phyloP scores from a whole-genome alignment of 208 protist species.

The Leptomonas pyrrhocoris region DNA sequence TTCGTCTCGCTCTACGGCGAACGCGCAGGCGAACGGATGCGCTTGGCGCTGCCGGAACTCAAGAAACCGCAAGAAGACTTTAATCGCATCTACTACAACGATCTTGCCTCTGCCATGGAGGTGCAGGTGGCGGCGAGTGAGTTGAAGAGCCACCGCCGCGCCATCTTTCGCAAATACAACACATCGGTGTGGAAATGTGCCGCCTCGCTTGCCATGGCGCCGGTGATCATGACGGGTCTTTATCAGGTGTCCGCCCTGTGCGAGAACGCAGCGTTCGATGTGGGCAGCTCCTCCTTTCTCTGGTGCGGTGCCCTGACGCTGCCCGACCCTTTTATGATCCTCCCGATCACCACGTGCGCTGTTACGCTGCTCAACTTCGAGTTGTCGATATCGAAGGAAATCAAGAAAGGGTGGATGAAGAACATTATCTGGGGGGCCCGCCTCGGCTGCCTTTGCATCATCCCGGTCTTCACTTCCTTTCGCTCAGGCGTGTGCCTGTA shows the following conservation, averaged over 20 bases:
- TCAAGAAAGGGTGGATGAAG: conserved; percentile 77
- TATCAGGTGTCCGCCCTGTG: conserved; percentile 69
- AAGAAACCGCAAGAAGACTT: conserved; percentile 72
- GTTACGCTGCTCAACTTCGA: conserved; percentile 88
- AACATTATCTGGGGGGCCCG: conserved; percentile 87
- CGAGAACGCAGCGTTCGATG: conserved; percentile 52
- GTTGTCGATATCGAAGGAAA: conserved; percentile 69
- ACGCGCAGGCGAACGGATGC: conserved; percentile 77
- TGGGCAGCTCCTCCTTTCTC: conserved; percentile 74
- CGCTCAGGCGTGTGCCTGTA: conserved; percentile 86
- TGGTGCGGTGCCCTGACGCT: conserved; percentile 78
- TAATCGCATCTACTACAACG: conserved; percentile 80
- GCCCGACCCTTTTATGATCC: conserved; percentile 73
- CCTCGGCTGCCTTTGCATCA: conserved; percentile 66
- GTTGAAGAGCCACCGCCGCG: conserved; percentile 77
- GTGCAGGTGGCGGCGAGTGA: conserved; percentile 78
- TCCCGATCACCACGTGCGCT: conserved; percentile 64
- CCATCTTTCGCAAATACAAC: conserved; percentile 67
- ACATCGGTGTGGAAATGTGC: conserved; percentile 80
- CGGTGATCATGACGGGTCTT: conserved; percentile 67
- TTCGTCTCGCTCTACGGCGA: conserved; percentile 86
- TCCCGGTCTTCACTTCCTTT: conserved; percentile 63
- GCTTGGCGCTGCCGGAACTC: conserved; percentile 69
- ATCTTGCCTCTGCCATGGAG: conserved; percentile 61
- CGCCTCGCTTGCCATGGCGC: conserved; percentile 62